A percentile compares a stretch with the other conserved stretches of the same genome.
Conservation (phyloP, 225 moss, liverwort and hornwort species). For the Takakia lepidozioides region DNA sequence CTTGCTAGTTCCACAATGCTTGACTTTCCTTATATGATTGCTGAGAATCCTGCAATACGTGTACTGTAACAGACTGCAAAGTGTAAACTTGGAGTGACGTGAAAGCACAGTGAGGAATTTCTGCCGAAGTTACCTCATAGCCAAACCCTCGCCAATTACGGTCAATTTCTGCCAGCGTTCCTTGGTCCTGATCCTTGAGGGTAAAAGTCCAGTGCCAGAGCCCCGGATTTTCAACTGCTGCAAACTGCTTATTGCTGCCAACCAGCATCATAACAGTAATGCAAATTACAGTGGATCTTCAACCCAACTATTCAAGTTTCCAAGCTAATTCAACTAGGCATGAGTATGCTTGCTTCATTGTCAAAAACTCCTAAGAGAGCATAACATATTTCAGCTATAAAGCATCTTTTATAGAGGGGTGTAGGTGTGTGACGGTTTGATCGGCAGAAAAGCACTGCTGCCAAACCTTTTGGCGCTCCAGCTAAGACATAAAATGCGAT, state of each 20-base stretch:
- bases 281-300: too few species aligned
- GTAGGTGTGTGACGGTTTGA: background rate
- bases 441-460: background rate
- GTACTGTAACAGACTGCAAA: too few species aligned
- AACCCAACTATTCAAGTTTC: too few species aligned
- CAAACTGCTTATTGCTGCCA: slow-evolving; percentile 74
- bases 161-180: slow-evolving; percentile 70
- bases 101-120: slow-evolving; percentile 4
- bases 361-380: background rate
- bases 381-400: background rate
- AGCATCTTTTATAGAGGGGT: too few species aligned
- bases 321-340: too few species aligned
- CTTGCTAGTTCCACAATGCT: too few species aligned
- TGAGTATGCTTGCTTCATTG: too few species aligned
- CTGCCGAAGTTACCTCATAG: slow-evolving; percentile 59
- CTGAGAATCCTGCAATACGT: too few species aligned
- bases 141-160: slow-evolving; percentile 97
- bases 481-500: background rate
- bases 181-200: slow-evolving; percentile 48
- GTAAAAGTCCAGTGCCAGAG: slow-evolving; percentile 94
- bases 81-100: too few species aligned
- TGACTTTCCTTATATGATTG: too few species aligned
- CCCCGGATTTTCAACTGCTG: slow-evolving; percentile 83
- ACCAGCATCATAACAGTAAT: too few species aligned
- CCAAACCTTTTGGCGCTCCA: too few species aligned